Percentiles rank a stretch among this genome's conserved stretches.
These are phyloP conservation scores for Ceratocystis cubensis DNA, from an alignment of 2,329 filamentous ascomycete species.

Conservation along the genomic window DNA sequence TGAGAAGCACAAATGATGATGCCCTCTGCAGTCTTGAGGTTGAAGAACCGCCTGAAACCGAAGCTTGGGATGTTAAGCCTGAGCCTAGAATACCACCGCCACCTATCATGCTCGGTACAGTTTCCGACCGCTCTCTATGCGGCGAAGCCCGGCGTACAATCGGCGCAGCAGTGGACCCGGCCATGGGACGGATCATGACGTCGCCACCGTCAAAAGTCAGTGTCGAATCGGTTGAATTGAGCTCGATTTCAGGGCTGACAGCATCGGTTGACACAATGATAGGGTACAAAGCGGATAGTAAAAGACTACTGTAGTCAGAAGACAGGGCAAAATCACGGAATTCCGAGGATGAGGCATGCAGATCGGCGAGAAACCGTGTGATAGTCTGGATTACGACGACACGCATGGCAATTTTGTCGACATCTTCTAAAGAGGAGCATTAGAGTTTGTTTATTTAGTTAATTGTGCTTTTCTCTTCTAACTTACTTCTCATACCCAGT, in stretches of 20 bases:
- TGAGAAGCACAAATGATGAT: slow-evolving; percentile 84
- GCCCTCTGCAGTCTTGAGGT: slow-evolving; percentile 56
- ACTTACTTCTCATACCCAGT: slow-evolving; percentile 42
- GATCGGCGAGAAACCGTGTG: slow-evolving; percentile 63
- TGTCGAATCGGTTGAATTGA: slow-evolving; percentile 69
- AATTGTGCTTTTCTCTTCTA: neutral
- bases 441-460: slow-evolving; percentile 20
- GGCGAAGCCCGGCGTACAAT: slow-evolving; percentile 45
- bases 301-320: slow-evolving; percentile 68
- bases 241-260: slow-evolving; percentile 69
- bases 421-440: slow-evolving; percentile 15
- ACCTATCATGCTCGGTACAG: slow-evolving; percentile 29
- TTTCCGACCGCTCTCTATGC: slow-evolving; percentile 45
- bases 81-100: neutral
- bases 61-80: neutral
- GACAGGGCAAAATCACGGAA: slow-evolving; percentile 74
- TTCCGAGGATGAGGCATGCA: slow-evolving; percentile 60
- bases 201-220: slow-evolving; percentile 78
- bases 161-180: slow-evolving; percentile 47
- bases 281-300: slow-evolving; percentile 73
- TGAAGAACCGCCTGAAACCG: neutral
- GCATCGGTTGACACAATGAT: slow-evolving; percentile 76
- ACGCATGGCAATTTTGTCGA: slow-evolving; percentile 30
- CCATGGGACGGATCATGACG: slow-evolving; percentile 67
- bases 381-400: slow-evolving; percentile 60